Evolutionary conservation across 495 filamentous ascomycete species (phyloP).

Genomic region (Cairneyella variabilis): DNA sequence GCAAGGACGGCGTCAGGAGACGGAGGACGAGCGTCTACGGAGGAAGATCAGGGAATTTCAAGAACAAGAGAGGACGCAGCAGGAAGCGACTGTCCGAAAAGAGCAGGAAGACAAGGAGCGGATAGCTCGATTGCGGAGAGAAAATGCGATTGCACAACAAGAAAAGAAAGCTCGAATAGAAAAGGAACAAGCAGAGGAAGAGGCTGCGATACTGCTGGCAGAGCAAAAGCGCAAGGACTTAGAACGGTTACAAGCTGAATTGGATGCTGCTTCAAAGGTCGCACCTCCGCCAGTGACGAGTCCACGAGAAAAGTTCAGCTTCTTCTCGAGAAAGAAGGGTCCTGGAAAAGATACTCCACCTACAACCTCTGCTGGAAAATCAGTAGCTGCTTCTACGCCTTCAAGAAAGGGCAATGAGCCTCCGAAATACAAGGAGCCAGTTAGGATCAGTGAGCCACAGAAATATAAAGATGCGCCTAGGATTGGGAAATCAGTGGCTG

Average conservation of each 20-base stretch:
- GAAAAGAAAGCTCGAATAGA: background rate
- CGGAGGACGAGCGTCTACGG: slow-evolving; percentile 16
- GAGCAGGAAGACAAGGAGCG: slow-evolving; percentile 13
- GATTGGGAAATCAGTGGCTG: background rate
- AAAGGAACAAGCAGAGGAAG: slow-evolving; percentile 20
- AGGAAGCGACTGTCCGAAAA: background rate
- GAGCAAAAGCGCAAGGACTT: slow-evolving; percentile 43
- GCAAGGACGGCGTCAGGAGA: slow-evolving; percentile 7
- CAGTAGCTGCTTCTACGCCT: background rate
- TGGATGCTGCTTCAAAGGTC: slow-evolving; percentile 28
- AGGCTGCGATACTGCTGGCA: slow-evolving; percentile 35
- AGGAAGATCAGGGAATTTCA: slow-evolving; percentile 16
- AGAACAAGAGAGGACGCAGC: slow-evolving; percentile 9
- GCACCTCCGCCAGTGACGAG: slow-evolving; percentile 10
- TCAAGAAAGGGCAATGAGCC: background rate
- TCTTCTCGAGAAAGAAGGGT: slow-evolving; percentile 24
- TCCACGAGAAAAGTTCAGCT: slow-evolving; percentile 20
- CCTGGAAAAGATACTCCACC: slow-evolving; percentile 9
- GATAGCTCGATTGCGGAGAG: background rate
- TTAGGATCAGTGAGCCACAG: background rate
- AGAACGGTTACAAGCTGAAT: slow-evolving; percentile 37
- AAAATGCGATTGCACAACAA: slow-evolving; percentile 3
- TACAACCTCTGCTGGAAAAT: background rate
- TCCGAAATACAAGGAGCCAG: background rate
- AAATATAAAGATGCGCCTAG: background rate